Base-by-base conservation (phyloP, 2,329 filamentous ascomycete species). In the Sarocladiaceae sp. region DNA sequence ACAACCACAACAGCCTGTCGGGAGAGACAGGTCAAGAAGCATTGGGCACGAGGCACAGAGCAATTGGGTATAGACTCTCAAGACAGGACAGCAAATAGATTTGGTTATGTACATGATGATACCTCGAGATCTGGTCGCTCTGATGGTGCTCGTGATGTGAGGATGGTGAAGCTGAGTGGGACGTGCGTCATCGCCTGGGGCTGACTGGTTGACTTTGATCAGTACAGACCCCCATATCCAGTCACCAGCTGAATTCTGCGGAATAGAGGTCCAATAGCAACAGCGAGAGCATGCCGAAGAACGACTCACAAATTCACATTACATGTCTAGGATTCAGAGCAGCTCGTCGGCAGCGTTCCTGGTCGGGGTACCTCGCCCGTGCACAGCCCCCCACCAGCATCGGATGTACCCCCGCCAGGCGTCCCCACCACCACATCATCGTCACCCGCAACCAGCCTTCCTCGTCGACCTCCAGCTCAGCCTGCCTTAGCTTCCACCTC, bases 51-150 rank as follows among this genome's bases (percentile, higher is more conserved):
- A 41, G n/a, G 29, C 37, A 27, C 37, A 39, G n/a, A 26, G 13
- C 26, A 41, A 41, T 16, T 41, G 37, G 37, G 23, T 29, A 41
- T 41, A 41, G 37, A 41, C 37, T 39, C 34, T 41, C 37, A 29
- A 41, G 23, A 41, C 37, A 27, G n/a, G 37, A 15, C 21, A 41
- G 23, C 37, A 41, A 41, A 41, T 41, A 41, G 37, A 41, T 16
- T 41, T 41, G 21, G 21, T 18, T 29, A 41, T 41, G 37, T 29
- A 41, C 23, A 29, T 3, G 11, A 41, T 11, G 15, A 39, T 39
- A 26, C 6, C 20, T 29, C 13, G 26, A 29, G 26, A 13, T 13
- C 9, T 29, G 7, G 26, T 29, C n/a, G n/a, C n/a, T n/a, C n/a
- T n/a, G n/a, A n/a, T n/a, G n/a, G n/a, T n/a, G n/a, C n/a, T n/a